Evolutionary conservation across 129 eudicot species (phyloP), one percentile per base, ranked within the genome.

Genomic region (Flaveria bidentis): DNA sequence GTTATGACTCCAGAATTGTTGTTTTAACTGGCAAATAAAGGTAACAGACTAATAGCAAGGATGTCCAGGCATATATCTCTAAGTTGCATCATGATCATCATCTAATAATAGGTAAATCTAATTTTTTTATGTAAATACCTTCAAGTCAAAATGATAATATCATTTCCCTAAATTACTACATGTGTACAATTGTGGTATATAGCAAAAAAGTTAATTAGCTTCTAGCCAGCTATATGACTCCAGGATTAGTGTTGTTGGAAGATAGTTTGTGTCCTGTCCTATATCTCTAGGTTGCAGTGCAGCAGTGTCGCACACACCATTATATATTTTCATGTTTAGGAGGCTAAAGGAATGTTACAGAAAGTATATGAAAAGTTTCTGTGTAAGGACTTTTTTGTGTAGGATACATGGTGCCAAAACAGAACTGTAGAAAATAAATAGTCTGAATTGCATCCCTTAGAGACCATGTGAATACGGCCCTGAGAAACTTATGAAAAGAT

Each of bases 331-430:
- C 50, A 66, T 18, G 16, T 39, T 36, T 64, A 66, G 13, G 9
- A 41, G 30, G 71, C 28, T 36, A 66, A 33, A 66, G 15, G 16
- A 63, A 63, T 63, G 46, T 30, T 63, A 28, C 23, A 63, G 5
- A 63, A 5, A 28, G 12, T 62, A 30, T 11, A 62, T 62, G 42
- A 61, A 61, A 8, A 61, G 13, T 25, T 61, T 26, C 42, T 42
- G 60, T 0, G 58, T 44, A 5, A 33, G 33, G 1, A 39, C 22
- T 6, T 44, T 68, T 11, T 51, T 71, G 10, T 58, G 51, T 36
- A 72, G 77, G 52, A 56, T 46, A 5, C 39, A 58, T 55, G 51
- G 68, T 41, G 58, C 77, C 45, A 44, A 22, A 36, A 36, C 41
- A 36, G 41, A 36, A 36, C 7, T 36, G 41, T 36, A 36, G 7